Evolutionary conservation across 768 basidiomycete genomes (phyloP).

Genomic region (Naganishia randhawae): DNA sequence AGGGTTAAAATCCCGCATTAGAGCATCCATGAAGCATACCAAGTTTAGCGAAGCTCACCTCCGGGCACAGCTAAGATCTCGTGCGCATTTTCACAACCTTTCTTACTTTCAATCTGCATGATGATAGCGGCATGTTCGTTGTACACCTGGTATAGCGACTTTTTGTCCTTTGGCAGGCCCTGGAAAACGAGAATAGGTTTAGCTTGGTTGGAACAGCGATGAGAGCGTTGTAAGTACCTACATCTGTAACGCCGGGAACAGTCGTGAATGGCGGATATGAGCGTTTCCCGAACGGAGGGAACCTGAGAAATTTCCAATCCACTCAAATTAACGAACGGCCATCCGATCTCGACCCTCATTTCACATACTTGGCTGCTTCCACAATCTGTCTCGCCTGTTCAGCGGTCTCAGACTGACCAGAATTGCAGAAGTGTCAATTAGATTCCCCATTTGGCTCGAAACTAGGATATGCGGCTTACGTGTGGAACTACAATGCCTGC

Average conservation of each 20-base stretch:
- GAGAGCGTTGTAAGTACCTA: background rate
- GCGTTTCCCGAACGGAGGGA: slow-evolving; percentile 13
- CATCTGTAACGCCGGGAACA: slow-evolving; percentile 10
- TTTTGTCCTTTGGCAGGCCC: slow-evolving; percentile 18
- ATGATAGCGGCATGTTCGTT: slow-evolving; percentile 21
- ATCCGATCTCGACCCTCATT: no score
- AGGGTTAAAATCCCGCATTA: background rate
- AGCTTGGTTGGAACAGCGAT: background rate
- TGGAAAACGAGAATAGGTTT: background rate
- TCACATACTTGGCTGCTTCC: slow-evolving; percentile 14
- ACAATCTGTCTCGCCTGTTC: slow-evolving; percentile 11
- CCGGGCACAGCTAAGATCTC: slow-evolving; percentile 23
- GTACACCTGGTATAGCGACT: slow-evolving; percentile 4
- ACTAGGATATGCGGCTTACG: background rate
- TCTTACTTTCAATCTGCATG: slow-evolving; percentile 24
- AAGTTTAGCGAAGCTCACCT: background rate
- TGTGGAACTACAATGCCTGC: slow-evolving; percentile 19
- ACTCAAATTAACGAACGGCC: background rate
- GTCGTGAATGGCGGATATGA: slow-evolving; percentile 21
- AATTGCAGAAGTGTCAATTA: background rate
- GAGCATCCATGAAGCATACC: background rate
- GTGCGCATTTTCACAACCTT: slow-evolving; percentile 7
- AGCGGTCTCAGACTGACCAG: slow-evolving; percentile 14
- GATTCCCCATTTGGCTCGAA: background rate
- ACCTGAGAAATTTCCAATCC: background rate